These are phyloP conservation scores for Acer campestre DNA, from an alignment of 345 rosid species.

Conservation along the genomic window DNA sequence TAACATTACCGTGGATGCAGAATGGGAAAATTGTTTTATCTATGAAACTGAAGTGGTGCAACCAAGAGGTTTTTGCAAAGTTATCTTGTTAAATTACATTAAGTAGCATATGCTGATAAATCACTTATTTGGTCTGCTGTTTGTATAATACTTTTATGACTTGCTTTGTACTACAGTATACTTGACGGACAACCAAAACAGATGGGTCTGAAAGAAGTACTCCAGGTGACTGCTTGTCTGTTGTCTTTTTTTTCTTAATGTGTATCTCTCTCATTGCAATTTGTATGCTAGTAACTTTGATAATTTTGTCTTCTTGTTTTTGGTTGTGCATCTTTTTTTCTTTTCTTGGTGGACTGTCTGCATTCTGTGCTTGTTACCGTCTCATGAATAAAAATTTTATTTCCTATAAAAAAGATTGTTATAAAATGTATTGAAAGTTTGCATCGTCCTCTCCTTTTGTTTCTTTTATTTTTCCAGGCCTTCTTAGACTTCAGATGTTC, in stretches of 20 bases:
- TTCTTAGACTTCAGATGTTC: conserved; percentile 93
- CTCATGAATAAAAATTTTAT: background rate
- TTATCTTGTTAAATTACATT: background rate
- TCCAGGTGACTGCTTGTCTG: conserved; percentile 61
- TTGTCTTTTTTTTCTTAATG: background rate
- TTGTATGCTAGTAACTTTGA: background rate
- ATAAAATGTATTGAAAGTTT: background rate
- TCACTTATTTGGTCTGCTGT: background rate
- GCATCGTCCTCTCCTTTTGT: background rate
- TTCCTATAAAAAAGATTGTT: background rate
- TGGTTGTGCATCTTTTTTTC: background rate
- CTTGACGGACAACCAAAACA: conserved; percentile 85
- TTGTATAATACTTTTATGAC: background rate
- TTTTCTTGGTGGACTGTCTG: background rate
- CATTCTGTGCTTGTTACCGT: background rate
- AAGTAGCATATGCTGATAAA: background rate
- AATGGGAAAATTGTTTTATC: background rate
- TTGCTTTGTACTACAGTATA: conserved; percentile 55
- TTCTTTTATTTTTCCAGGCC: conserved; percentile 45
- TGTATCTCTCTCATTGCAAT: background rate
- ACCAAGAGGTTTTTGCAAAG: background rate
- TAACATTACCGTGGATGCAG: background rate
- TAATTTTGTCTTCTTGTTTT: background rate
- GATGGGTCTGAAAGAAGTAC: conserved; percentile 88
- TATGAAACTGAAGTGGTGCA: background rate